Percentiles rank a stretch among this genome's conserved stretches.
phyloP scores from a whole-genome alignment of 495 filamentous ascomycete species.

The Aspergillus sclerotiicarbonarius region DNA sequence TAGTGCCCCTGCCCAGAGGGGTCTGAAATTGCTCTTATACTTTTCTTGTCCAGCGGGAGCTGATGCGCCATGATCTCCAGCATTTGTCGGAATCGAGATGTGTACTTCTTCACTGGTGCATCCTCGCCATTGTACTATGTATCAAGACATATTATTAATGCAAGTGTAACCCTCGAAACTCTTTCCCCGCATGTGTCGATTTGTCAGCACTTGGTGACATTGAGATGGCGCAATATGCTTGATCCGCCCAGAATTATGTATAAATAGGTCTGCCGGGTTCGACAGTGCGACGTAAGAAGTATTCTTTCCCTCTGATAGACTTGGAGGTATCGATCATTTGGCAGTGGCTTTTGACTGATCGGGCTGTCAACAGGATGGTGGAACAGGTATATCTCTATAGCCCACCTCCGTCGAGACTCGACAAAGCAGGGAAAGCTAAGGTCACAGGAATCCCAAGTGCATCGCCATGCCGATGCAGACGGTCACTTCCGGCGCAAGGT shows the following conservation, averaged over 20 bases:
- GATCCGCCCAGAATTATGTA: too few relatives aligned
- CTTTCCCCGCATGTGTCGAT: neutral
- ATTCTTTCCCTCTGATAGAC: neutral
- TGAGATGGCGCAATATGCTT: neutral
- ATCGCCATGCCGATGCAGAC: constrained; percentile 43
- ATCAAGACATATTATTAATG: too few relatives aligned
- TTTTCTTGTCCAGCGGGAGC: neutral
- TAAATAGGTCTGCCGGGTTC: neutral
- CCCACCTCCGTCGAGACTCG: neutral
- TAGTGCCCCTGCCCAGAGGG: neutral
- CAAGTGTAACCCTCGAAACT: neutral
- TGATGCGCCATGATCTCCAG: neutral
- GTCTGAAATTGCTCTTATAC: neutral
- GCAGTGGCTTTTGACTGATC: neutral
- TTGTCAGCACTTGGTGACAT: neutral
- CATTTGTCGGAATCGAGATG: too few relatives aligned
- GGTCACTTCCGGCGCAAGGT: constrained; percentile 51
- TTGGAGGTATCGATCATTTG: neutral
- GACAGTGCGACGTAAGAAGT: neutral
- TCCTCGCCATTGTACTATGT: too few relatives aligned
- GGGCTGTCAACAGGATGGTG: neutral
- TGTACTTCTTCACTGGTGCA: too few relatives aligned
- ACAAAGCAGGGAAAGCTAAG: neutral
- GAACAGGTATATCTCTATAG: neutral
- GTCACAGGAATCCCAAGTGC: constrained; percentile 22